phyloP scores from a whole-genome alignment of 495 filamentous ascomycete genomes.

The Acidomyces sp. region DNA sequence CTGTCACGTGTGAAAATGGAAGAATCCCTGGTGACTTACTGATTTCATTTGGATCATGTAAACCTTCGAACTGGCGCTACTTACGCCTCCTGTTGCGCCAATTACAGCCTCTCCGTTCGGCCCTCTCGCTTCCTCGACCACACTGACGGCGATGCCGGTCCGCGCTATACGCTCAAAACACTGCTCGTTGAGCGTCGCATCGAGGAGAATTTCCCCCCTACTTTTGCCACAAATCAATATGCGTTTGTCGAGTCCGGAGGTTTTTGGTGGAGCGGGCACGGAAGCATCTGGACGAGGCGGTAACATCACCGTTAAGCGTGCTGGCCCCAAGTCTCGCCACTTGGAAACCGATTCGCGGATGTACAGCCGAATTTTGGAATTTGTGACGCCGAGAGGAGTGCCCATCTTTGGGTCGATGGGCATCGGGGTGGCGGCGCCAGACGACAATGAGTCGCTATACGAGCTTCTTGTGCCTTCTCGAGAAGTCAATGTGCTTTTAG shows the following conservation, averaged over 20 bases:
- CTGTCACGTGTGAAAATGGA: background rate
- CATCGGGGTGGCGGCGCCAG: slow-evolving; percentile 42
- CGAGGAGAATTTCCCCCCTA: slow-evolving; percentile 54
- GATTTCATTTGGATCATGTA: slow-evolving; percentile 61
- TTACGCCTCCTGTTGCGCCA: slow-evolving; percentile 58
- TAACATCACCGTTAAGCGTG: slow-evolving; percentile 60
- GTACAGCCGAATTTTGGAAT: slow-evolving; percentile 75
- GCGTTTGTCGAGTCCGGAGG: slow-evolving; percentile 53
- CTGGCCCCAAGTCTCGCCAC: slow-evolving; percentile 85
- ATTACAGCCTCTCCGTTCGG: slow-evolving; percentile 53
- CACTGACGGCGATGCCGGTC: slow-evolving; percentile 72
- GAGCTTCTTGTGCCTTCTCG: slow-evolving; percentile 45
- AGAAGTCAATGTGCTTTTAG: slow-evolving; percentile 45
- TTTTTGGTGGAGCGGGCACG: slow-evolving; percentile 20
- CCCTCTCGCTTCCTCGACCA: slow-evolving; percentile 70
- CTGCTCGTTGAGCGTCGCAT: slow-evolving; percentile 68
- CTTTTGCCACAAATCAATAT: slow-evolving; percentile 63
- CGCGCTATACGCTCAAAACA: slow-evolving; percentile 74
- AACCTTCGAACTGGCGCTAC: slow-evolving; percentile 51
- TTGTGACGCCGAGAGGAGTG: slow-evolving; percentile 47
- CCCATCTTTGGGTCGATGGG: slow-evolving; percentile 40
- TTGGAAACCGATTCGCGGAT: slow-evolving; percentile 58
- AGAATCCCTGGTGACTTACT: slow-evolving; percentile 11
- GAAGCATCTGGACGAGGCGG: slow-evolving; percentile 39
- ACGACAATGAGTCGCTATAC: slow-evolving; percentile 38